phyloP scores from a whole-genome alignment of 208 protist genomes.

The Leptomonas seymouri region DNA sequence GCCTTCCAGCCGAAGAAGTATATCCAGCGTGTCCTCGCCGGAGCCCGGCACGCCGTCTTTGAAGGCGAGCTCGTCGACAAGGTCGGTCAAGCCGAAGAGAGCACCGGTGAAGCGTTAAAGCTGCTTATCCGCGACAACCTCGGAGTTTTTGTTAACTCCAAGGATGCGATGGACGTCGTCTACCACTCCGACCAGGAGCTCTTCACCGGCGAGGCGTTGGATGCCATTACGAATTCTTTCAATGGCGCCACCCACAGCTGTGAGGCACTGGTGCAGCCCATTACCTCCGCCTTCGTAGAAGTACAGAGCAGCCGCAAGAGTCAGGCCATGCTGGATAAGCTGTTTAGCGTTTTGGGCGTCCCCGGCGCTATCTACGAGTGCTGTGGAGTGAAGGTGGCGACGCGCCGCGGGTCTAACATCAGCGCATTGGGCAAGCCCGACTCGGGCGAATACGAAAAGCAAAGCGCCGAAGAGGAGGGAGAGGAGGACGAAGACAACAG shows the following conservation, averaged over 20 bases:
- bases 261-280: slow-evolving; percentile 57
- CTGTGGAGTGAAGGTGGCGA: slow-evolving; percentile 69
- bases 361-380: slow-evolving; percentile 76
- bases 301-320: slow-evolving; percentile 50
- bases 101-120: slow-evolving; percentile 71
- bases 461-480: slow-evolving; percentile 17
- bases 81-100: slow-evolving; percentile 36
- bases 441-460: slow-evolving; percentile 5
- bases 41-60: slow-evolving; percentile 54
- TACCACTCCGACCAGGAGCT: slow-evolving; percentile 68
- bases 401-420: slow-evolving; percentile 16
- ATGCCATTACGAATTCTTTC: slow-evolving; percentile 61
- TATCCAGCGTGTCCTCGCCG: slow-evolving; percentile 49
- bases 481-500: background rate
- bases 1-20: slow-evolving; percentile 76
- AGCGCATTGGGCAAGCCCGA: slow-evolving; percentile 6
- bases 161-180: slow-evolving; percentile 81
- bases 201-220: slow-evolving; percentile 85
- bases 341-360: slow-evolving; percentile 70
- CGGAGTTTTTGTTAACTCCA: slow-evolving; percentile 83
- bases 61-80: slow-evolving; percentile 52
- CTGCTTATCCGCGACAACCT: slow-evolving; percentile 82
- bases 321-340: slow-evolving; percentile 74
- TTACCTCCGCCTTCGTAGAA: slow-evolving; percentile 57
- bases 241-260: slow-evolving; percentile 48